Evolutionary conservation across 352 stramenopile genomes (phyloP).

Genomic region (Globisporangium splendens): DNA sequence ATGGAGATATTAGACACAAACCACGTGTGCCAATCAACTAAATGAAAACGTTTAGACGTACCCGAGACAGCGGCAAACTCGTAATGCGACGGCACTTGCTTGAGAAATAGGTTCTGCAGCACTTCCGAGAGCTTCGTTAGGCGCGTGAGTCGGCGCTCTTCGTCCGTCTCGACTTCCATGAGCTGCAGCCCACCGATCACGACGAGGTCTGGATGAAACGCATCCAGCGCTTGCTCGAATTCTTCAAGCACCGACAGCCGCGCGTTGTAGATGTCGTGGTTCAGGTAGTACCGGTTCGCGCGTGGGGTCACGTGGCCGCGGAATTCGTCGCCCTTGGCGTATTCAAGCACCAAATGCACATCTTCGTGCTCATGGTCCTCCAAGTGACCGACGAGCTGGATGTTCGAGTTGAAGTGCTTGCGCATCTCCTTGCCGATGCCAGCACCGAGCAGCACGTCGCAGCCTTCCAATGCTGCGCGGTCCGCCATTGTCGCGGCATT

Average conservation of each 20-base stretch:
- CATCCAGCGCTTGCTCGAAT: conserved; percentile 57
- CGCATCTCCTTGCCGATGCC: conserved; percentile 79
- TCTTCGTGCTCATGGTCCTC: conserved; percentile 62
- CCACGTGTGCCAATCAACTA: too few relatives aligned
- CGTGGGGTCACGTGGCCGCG: conserved; percentile 56
- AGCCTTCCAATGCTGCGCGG: conserved; percentile 61
- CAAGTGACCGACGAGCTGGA: conserved; percentile 67
- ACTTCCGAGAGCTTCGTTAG: conserved; percentile 64
- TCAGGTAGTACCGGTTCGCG: conserved; percentile 83
- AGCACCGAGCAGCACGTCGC: conserved; percentile 63
- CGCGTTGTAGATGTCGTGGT: conserved; percentile 85
- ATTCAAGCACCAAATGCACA: conserved; percentile 80
- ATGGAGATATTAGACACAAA: background rate
- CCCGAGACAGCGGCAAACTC: conserved; percentile 79
- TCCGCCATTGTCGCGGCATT: conserved; percentile 83
- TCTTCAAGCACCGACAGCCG: conserved; percentile 74
- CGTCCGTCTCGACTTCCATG: conserved; percentile 80
- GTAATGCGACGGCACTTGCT: conserved; percentile 67
- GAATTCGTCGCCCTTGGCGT: conserved; percentile 62
- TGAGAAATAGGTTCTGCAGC: conserved; percentile 63
- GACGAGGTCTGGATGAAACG: conserved; percentile 65
- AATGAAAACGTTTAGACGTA: conserved; percentile 7
- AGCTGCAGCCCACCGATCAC: conserved; percentile 81
- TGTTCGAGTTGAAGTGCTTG: conserved; percentile 53
- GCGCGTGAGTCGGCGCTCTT: conserved; percentile 39